Evolutionary conservation across 129 eudicot genomes (phyloP).

Genomic region (Solidago caesia): DNA sequence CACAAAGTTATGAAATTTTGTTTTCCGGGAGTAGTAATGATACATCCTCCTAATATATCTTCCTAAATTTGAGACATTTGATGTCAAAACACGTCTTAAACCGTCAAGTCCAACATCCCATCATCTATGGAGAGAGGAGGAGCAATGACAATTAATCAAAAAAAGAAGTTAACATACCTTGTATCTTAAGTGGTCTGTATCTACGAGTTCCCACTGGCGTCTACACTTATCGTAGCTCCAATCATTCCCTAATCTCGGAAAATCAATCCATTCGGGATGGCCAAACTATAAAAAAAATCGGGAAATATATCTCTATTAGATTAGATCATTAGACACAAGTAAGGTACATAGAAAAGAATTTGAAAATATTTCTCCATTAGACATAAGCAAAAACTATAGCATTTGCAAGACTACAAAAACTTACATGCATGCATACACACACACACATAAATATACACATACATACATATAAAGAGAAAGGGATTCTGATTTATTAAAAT

Average conservation of each 20-base stretch:
- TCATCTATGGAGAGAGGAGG: not conserved
- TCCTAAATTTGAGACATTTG: not conserved
- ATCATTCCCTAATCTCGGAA: conserved; percentile 87
- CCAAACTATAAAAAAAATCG: conserved; percentile 63
- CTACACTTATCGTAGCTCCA: conserved; percentile 90
- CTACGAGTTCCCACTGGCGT: conserved; percentile 97
- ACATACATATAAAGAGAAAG: no score
- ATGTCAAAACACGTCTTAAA: not conserved
- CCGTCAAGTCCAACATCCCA: not conserved
- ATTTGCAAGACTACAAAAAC: not conserved
- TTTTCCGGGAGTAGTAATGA: not conserved
- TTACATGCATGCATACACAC: no score
- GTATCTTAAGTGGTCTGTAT: conserved; percentile 87
- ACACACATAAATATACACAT: no score
- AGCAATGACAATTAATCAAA: conserved; percentile 6
- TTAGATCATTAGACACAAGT: not conserved
- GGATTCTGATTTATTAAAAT: no score
- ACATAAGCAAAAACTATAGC: conserved; percentile 14
- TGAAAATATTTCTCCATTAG: not conserved
- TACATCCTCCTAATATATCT: no score
- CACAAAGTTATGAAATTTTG: not conserved
- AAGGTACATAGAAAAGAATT: not conserved
- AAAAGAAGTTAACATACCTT: conserved; percentile 45
- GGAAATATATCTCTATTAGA: not conserved
- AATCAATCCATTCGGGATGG: conserved; percentile 99